phyloP scores from a whole-genome alignment of 2,329 filamentous ascomycete genomes.

The Pseudodiploospora longispora region DNA sequence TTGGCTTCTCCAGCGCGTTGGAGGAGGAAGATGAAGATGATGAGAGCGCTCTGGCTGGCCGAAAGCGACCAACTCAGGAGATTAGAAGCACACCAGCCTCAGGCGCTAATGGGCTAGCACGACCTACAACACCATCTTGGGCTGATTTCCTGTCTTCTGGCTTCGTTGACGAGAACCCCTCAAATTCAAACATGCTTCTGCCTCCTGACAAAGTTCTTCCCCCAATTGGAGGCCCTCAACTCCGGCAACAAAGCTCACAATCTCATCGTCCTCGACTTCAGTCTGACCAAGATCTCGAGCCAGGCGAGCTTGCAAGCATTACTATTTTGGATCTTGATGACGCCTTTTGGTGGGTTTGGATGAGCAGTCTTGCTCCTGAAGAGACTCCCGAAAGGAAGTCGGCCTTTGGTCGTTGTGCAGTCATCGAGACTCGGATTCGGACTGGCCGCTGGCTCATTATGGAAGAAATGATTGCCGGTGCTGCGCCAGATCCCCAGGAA shows the following conservation, averaged over 20 bases:
- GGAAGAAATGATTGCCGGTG: slow-evolving; percentile 93
- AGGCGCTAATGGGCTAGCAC: slow-evolving; percentile 53
- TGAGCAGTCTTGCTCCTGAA: slow-evolving; percentile 87
- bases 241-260: slow-evolving; percentile 75
- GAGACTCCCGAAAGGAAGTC: slow-evolving; percentile 81
- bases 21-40: slow-evolving; percentile 65
- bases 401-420: slow-evolving; percentile 85
- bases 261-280: slow-evolving; percentile 71
- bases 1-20: slow-evolving; percentile 74
- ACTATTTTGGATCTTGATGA: slow-evolving; percentile 80
- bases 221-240: slow-evolving; percentile 59
- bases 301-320: slow-evolving; percentile 91
- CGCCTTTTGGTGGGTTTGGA: slow-evolving; percentile 99
- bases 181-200: slow-evolving; percentile 62
- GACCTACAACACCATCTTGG: slow-evolving; percentile 95
- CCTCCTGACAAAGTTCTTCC: slow-evolving; percentile 88
- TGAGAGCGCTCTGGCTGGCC: slow-evolving; percentile 34
- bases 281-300: slow-evolving; percentile 62
- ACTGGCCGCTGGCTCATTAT: slow-evolving; percentile 86
- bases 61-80: slow-evolving; percentile 33
- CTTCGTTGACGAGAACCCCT: slow-evolving; percentile 70
- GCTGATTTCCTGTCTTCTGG: slow-evolving; percentile 94
- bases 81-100: slow-evolving; percentile 61
- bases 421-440: slow-evolving; percentile 79
- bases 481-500: slow-evolving; percentile 73